Percentiles rank a stretch among this genome's conserved stretches.
These are phyloP conservation scores for Penicillium nordicum DNA, from an alignment of 2,329 filamentous ascomycete species.

Conservation along the genomic window DNA sequence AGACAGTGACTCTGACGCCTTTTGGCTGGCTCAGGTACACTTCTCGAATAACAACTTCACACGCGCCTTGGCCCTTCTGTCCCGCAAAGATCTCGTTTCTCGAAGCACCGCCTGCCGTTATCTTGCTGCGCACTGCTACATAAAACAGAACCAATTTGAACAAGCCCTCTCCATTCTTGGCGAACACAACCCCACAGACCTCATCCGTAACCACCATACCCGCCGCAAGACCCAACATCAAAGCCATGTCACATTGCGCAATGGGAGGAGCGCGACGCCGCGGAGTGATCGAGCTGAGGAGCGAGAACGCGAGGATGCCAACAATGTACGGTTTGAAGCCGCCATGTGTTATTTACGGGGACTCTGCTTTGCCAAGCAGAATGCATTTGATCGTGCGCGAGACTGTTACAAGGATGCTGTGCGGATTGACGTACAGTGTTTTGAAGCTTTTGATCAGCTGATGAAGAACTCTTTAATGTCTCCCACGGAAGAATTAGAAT, in stretches of 20 bases:
- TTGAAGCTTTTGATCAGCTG: slow-evolving; percentile 95
- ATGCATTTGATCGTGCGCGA: slow-evolving; percentile 93
- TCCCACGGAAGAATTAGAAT: slow-evolving; percentile 84
- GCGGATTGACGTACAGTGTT: slow-evolving; percentile 94
- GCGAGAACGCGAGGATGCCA: slow-evolving; percentile 65
- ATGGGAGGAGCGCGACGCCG: slow-evolving; percentile 46
- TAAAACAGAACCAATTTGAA: slow-evolving; percentile 86
- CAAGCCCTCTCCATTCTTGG: slow-evolving; percentile 83
- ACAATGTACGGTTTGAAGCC: slow-evolving; percentile 82
- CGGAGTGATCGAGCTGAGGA: slow-evolving; percentile 59
- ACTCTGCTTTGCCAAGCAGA: slow-evolving; percentile 93
- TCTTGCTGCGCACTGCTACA: slow-evolving; percentile 86
- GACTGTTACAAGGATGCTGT: slow-evolving; percentile 98
- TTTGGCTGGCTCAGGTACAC: slow-evolving; percentile 97
- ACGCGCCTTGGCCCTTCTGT: slow-evolving; percentile 80
- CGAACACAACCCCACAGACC: slow-evolving; percentile 88
- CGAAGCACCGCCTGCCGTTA: slow-evolving; percentile 87
- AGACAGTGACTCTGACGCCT: slow-evolving; percentile 93
- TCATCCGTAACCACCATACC: slow-evolving; percentile 66
- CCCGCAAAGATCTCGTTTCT: slow-evolving; percentile 74
- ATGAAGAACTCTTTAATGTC: slow-evolving; percentile 94
- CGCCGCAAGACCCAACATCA: slow-evolving; percentile 69
- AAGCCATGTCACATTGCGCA: slow-evolving; percentile 48
- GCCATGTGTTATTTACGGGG: slow-evolving; percentile 96
- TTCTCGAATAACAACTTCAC: slow-evolving; percentile 95